phyloP scores from a whole-genome alignment of 306 rosid species.

The Prunus kanzakura region DNA sequence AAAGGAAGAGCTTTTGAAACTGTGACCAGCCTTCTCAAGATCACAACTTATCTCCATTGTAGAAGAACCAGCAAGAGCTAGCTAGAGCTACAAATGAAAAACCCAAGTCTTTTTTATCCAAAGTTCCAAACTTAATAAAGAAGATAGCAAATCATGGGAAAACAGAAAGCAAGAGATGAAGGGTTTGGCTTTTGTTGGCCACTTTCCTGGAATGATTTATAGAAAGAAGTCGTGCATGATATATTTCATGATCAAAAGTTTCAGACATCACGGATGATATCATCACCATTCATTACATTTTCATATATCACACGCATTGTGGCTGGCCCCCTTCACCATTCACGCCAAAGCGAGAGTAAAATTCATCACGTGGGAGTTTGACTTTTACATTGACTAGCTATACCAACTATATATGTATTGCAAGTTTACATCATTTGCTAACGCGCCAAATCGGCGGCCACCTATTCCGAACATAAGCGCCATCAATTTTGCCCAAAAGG shows the following conservation, averaged over 20 bases:
- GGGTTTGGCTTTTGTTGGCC: neutral
- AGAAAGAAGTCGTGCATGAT: neutral
- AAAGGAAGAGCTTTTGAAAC: slow-evolving; percentile 3
- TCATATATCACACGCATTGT: no score
- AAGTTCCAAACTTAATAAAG: neutral
- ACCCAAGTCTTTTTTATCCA: neutral
- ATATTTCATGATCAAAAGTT: neutral
- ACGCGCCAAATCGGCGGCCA: no score
- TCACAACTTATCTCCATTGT: slow-evolving; percentile 18
- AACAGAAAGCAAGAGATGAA: neutral
- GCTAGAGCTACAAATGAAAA: neutral
- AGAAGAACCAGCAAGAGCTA: neutral
- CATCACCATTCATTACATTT: neutral
- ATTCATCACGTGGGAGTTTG: neutral
- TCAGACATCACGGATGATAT: neutral
- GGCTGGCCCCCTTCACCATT: no score
- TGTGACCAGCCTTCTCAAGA: slow-evolving; percentile 14
- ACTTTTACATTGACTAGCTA: neutral
- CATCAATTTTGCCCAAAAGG: no score
- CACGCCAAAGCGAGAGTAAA: neutral
- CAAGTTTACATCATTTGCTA: no score
- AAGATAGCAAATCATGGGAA: neutral
- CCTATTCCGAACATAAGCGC: no score
- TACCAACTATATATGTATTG: no score
- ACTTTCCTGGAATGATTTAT: neutral